Evolutionary conservation across 2,329 filamentous ascomycete species (phyloP).

Genomic region (Ceratocystis albifundus): DNA sequence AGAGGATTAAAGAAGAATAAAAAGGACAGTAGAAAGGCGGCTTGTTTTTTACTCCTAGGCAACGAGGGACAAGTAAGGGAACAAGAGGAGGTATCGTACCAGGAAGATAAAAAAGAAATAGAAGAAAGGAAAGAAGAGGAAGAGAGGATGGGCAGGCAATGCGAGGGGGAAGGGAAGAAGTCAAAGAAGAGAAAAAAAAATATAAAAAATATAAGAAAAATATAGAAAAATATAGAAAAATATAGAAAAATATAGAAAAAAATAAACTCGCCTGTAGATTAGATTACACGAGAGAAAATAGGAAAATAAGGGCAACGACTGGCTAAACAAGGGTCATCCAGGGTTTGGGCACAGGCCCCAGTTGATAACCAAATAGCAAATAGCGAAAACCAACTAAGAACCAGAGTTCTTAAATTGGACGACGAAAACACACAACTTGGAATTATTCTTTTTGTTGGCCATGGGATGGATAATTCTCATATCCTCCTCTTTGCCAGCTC

Average conservation of each 20-base stretch:
- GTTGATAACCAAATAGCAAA: background rate
- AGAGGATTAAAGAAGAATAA: background rate
- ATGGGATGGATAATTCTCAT: no score
- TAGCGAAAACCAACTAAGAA: background rate
- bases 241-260: no score
- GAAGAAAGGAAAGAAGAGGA: background rate
- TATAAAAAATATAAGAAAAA: no score
- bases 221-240: no score
- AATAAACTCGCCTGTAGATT: constrained; percentile 6
- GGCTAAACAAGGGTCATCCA: constrained; percentile 17
- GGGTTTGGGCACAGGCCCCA: constrained; percentile 15
- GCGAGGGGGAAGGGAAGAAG: constrained; percentile 11
- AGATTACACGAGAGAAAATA: constrained; percentile 22
- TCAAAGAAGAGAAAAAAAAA: constrained; percentile 5
- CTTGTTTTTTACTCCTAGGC: constrained; percentile 5
- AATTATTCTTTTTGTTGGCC: no score
- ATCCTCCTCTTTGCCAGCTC: no score
- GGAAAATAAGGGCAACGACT: constrained; percentile 22
- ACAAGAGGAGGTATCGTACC: constrained; percentile 4
- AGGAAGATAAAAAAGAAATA: constrained; percentile 6
- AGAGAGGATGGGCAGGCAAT: constrained; percentile 8
- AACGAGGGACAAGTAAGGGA: constrained; percentile 7
- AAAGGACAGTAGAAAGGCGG: background rate
- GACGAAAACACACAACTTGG: no score
- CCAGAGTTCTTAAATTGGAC: background rate